Base-by-base conservation (phyloP, 2,329 filamentous ascomycete species). In the Teratosphaeria epicoccoides region DNA sequence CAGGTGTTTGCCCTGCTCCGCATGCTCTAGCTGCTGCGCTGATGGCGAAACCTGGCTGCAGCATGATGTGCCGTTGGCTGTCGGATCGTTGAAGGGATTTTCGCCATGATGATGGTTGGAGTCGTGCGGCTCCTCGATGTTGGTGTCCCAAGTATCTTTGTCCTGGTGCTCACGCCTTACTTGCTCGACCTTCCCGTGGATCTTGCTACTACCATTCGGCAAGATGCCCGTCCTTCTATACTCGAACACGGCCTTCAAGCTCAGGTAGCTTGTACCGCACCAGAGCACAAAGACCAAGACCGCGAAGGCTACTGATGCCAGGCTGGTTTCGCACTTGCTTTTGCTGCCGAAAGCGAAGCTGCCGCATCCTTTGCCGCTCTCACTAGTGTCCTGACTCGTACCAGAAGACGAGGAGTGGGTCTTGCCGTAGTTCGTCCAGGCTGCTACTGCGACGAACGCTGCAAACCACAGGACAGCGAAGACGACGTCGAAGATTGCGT, bases 261-360 rank as follows among this genome's bases (percentile, higher is more conserved):
- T 79, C 55, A 82, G 71, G 55, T 66, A 73, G 51, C 72, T 68
- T 1, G 80, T 81, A 20, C 71, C 59, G 44, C 69, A 60, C 64
- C 82, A 83, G 52, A 80, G 71, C 28, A 82, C 57, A 57, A 77
- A 81, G 52, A 82, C 71, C 24, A 81, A 67, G 25, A 79, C 75
- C 5, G 76, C 79, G 26, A 82, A 69, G 11, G 79, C 76, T 17
- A 77, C 74, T 3, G 74, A 74, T 2, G 75, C 77, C 49, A 76
- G 76, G 63, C 75, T 78, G 51, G 82, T 66, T 4, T 72, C 74
- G 70, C 80, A 83, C 61, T 79, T 81, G 43, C 67, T 65, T 29
- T 73, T 71, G 47, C 68, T 73, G 47, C 80, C 80, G 55, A 75
- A 82, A 10, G 71, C 73, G 63, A 79, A 81, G 2, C 72, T 74